These are phyloP conservation scores for Aspergillus affinis DNA, from an alignment of 495 filamentous ascomycete genomes.

Conservation along the genomic window DNA sequence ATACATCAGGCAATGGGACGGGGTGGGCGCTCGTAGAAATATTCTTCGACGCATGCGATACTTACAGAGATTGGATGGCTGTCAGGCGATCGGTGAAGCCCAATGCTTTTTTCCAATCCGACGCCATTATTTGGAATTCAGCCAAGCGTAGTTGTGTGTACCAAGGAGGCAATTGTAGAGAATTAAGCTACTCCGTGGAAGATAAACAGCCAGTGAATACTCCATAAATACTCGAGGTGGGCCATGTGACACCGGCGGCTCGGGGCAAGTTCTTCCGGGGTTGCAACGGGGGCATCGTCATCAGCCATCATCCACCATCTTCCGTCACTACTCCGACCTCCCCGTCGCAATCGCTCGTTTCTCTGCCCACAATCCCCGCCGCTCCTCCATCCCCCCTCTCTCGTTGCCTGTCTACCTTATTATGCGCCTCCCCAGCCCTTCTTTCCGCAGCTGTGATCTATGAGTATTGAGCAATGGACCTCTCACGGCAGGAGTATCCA, in stretches of 20 bases:
- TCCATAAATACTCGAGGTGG: not conserved
- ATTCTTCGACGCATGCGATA: not conserved
- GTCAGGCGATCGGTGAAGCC: constrained; percentile 54
- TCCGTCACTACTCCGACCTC: not conserved
- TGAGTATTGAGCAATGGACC: constrained; percentile 59
- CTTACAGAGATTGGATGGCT: constrained; percentile 49
- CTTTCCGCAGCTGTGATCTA: constrained; percentile 23
- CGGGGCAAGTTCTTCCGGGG: not conserved
- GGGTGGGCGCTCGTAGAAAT: not conserved
- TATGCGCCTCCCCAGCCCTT: constrained; percentile 38
- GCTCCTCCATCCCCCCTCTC: not conserved
- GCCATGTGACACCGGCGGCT: not conserved
- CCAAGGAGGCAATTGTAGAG: not conserved
- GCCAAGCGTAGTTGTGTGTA: no score
- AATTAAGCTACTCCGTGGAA: no score
- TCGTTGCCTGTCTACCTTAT: constrained; percentile 16
- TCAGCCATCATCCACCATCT: not conserved
- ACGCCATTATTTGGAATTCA: constrained; percentile 25
- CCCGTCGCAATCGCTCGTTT: constrained; percentile 2
- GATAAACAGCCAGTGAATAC: not conserved
- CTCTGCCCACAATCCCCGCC: not conserved
- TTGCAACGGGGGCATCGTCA: not conserved
- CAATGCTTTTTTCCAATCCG: constrained; percentile 38
- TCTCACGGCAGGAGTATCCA: constrained; percentile 92
- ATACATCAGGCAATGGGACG: constrained; percentile 10